Evolutionary conservation across 73 alveolate genomes (phyloP).

Genomic region (Diophrys sp.): DNA sequence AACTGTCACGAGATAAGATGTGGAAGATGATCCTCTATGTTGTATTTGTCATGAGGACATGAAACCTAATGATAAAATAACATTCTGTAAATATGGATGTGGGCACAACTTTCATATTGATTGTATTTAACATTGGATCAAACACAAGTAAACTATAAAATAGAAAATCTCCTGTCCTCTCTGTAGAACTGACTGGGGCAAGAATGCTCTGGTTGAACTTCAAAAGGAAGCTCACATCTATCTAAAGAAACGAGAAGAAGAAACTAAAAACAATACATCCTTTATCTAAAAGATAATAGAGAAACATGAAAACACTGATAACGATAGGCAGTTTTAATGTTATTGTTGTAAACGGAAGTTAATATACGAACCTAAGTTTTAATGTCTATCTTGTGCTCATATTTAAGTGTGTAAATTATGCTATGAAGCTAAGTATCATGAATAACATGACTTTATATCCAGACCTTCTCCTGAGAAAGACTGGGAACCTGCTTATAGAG

Average conservation of each 20-base stretch:
- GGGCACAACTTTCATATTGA: constrained; percentile 55
- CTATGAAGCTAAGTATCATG: constrained; percentile 10
- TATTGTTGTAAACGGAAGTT: constrained; percentile 46
- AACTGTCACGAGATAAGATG: constrained; percentile 29
- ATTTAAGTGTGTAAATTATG: constrained; percentile 16
- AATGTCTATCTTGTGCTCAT: constrained; percentile 40
- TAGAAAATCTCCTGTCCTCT: constrained; percentile 53
- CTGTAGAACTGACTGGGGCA: constrained; percentile 59
- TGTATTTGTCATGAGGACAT: constrained; percentile 52
- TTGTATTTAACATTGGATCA: constrained; percentile 48
- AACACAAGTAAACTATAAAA: constrained; percentile 28
- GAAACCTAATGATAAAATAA: constrained; percentile 31
- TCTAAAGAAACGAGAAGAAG: constrained; percentile 15
- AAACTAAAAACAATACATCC: neutral
- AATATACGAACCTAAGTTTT: constrained; percentile 33
- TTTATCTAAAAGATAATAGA: neutral
- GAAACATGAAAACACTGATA: neutral
- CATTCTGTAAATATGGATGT: constrained; percentile 56
- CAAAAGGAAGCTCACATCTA: constrained; percentile 27
- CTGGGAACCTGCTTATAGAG: constrained; percentile 28
- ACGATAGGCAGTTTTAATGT: constrained; percentile 46
- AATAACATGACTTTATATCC: constrained; percentile 10
- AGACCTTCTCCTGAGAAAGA: constrained; percentile 34
- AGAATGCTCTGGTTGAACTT: constrained; percentile 50
- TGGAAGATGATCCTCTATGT: constrained; percentile 46